Evolutionary conservation across 345 rosid genomes (phyloP), one percentile per base, ranked within the genome.

Genomic region (Salix dunnii): DNA sequence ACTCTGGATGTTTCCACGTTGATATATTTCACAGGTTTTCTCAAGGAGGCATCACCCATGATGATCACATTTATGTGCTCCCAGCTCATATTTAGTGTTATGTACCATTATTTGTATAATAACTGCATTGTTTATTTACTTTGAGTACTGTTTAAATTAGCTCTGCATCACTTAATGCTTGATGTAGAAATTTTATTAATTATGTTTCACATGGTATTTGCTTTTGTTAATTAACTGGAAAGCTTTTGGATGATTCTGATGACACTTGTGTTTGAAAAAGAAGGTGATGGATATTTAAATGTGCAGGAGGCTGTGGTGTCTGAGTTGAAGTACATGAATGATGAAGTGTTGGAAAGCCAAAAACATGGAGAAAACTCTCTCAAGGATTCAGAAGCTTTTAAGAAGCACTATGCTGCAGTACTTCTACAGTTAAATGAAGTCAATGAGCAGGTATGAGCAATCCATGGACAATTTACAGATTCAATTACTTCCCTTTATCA

Each of bases 351-450:
- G 78, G 93, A 88, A 84, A 87, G 83, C 78, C 91, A 89, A 81
- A 89, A 87, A 64, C 88, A 80, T 66, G 89, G 87, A 53, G 82
- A 86, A 76, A 85, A 80, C 73, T 77, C 87, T 66, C 74, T 87
- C 18, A 89, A 88, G 85, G 91, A 87, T 74, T 89, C 92, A 58
- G 93, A 90, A 81, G 77, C 83, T 76, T 90, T 90, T 78, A 89
- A 87, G 87, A 92, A 90, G 85, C 90, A 90, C 72, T 90, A 92
- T 82, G 97, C 94, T 74, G 93, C 97, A 48, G 87, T 92, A 75
- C 83, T 92, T 76, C 81, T 88, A 33, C 91, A 80, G 88, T 82
- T 92, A 75, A 90, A 89, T 40, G 92, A 90, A 83, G 75, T 89
- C 74, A 92, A 92, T 82, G 97, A 90, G 67, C 92, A 46, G 62